These are phyloP conservation scores for Hemileia vastatrix DNA, from an alignment of 1,284 basidiomycete genomes.

Conservation along the genomic window DNA sequence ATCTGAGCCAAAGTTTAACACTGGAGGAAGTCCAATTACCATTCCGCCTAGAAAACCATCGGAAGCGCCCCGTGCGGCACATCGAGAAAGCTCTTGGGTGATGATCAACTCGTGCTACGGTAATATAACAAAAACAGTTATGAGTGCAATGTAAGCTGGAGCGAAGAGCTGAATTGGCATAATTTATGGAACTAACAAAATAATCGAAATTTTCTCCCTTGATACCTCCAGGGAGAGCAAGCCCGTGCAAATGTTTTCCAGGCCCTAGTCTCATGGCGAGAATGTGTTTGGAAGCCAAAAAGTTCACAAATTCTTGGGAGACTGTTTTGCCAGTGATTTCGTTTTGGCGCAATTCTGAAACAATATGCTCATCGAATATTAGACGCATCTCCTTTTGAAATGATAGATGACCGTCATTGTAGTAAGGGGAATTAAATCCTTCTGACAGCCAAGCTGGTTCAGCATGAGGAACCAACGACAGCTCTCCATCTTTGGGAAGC, in stretches of 20 bases:
- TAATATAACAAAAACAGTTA: background rate
- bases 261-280: conserved; percentile 83
- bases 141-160: background rate
- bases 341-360: conserved; percentile 36
- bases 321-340: conserved; percentile 41
- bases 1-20: conserved; percentile 70
- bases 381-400: conserved; percentile 31
- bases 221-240: conserved; percentile 65
- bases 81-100: conserved; percentile 71
- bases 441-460: conserved; percentile 73
- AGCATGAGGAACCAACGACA: conserved; percentile 64
- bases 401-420: conserved; percentile 52
- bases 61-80: conserved; percentile 69
- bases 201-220: conserved; percentile 79
- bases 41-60: conserved; percentile 66
- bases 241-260: conserved; percentile 66
- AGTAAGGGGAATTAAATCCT: conserved; percentile 74
- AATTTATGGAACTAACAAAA: conserved; percentile 48
- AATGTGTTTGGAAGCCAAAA: conserved; percentile 50
- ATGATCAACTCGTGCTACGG: conserved; percentile 56
- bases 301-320: conserved; percentile 40
- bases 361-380: conserved; percentile 35
- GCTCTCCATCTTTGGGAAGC: conserved; percentile 52
- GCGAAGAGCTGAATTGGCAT: no score
- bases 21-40: conserved; percentile 61